Conservation (phyloP, 2,329 filamentous ascomycete species). For the Ambrosiella xylebori region DNA sequence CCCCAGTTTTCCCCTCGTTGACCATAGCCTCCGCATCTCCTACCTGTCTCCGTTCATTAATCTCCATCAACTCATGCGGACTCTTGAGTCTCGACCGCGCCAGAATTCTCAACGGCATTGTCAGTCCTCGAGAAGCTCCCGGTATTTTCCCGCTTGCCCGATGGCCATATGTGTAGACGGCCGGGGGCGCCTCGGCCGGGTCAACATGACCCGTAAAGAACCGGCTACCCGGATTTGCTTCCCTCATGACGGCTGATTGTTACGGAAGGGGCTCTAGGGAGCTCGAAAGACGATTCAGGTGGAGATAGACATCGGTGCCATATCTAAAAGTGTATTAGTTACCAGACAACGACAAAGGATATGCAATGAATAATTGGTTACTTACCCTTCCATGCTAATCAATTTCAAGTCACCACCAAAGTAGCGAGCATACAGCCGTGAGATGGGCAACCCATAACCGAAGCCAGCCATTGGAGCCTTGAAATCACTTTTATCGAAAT, state of each 20-base stretch:
- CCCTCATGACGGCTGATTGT: constrained; percentile 78
- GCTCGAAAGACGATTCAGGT: constrained; percentile 86
- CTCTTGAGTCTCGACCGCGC: constrained; percentile 50
- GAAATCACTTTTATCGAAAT: constrained; percentile 98
- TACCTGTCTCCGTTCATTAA: constrained; percentile 77
- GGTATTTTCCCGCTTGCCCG: constrained; percentile 14
- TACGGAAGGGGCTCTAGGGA: constrained; percentile 96
- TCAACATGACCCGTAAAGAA: constrained; percentile 18
- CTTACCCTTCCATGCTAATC: constrained; percentile 98
- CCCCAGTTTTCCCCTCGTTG: constrained; percentile 27
- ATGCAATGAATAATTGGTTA: constrained; percentile 6
- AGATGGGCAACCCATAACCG: constrained; percentile 93
- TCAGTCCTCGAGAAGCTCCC: constrained; percentile 42
- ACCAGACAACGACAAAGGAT: background rate
- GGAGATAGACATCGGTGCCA: constrained; percentile 94
- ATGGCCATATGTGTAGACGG: constrained; percentile 17
- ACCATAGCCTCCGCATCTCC: constrained; percentile 71
- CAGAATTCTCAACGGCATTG: constrained; percentile 38
- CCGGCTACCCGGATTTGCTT: constrained; percentile 18
- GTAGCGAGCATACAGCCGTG: constrained; percentile 82
- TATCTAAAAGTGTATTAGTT: constrained; percentile 40
- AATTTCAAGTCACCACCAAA: constrained; percentile 94
- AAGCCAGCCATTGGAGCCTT: constrained; percentile 99
- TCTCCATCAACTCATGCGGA: constrained; percentile 36
- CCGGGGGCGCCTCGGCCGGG: constrained; percentile 21